Evolutionary conservation across 805 yeast genomes (phyloP).

Genomic region (Barnettozyma botsteinii): DNA sequence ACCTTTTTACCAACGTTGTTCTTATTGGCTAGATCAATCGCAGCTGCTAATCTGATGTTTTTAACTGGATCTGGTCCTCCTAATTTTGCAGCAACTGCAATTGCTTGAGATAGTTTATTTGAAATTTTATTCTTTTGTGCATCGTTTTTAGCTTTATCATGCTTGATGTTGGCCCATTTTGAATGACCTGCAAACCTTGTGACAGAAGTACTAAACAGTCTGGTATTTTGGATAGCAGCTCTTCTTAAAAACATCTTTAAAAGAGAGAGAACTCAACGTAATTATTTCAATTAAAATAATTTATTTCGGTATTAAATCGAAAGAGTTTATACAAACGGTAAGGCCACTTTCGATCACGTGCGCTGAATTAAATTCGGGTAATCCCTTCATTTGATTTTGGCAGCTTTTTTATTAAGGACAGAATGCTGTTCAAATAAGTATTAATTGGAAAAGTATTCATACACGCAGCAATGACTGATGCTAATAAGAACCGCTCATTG

Average conservation of each 20-base stretch:
- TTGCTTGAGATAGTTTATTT: conserved; percentile 64
- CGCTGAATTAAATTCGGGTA: background rate
- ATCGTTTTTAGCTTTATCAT: conserved; percentile 90
- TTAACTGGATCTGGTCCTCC: conserved; percentile 62
- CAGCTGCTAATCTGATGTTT: conserved; percentile 59
- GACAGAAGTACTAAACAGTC: conserved; percentile 2
- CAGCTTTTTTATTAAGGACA: background rate
- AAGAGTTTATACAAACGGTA: background rate
- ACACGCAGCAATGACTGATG: conserved; percentile 28
- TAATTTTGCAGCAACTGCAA: conserved; percentile 66
- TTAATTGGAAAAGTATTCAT: too few relatives aligned
- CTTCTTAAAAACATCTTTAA: conserved; percentile 1
- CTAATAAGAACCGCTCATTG: conserved; percentile 64
- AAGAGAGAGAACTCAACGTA: too few relatives aligned
- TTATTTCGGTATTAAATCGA: too few relatives aligned
- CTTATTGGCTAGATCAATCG: conserved; percentile 72
- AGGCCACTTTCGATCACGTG: background rate
- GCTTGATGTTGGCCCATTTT: conserved; percentile 94
- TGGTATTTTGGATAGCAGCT: background rate
- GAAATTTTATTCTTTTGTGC: conserved; percentile 65
- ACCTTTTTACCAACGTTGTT: conserved; percentile 77
- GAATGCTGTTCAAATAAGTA: too few relatives aligned
- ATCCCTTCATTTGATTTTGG: background rate
- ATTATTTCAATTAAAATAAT: too few relatives aligned
- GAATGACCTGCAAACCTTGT: conserved; percentile 60